Base-by-base conservation (phyloP, 352 stramenopile species). In the Pythium sukuiense region DNA sequence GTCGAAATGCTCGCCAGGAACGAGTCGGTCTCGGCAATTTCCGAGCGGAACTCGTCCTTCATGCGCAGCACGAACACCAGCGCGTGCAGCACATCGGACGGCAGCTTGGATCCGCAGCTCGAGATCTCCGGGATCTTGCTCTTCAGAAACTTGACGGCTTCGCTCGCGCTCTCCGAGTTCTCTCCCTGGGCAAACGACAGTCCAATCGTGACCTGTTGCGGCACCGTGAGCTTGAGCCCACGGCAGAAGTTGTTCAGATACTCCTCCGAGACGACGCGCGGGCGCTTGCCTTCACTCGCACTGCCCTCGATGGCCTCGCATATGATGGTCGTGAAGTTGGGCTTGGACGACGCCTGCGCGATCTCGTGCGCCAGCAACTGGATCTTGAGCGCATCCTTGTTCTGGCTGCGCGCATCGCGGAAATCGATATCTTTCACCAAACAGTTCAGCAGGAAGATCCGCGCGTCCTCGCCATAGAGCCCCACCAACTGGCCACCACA, bases 351-450 rank as follows among this genome's bases (percentile, higher is more conserved):
- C 62, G 88, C 90, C 73, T 96, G 90, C 26, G 87, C 85, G 64
- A 97, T 81, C 74, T 97, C 90, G 75, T 96, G 88, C 73, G 89
- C 80, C 32, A 97, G 84, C 60, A 97, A 63, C 67, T 96, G 84
- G 59, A 96, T 90, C 80, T 97, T 96, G 43, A 96, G 82, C 41
- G 84, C 80, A 72, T 96, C 89, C 69, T 95, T 94, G 66, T 85
- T 74, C 32, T 93, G 84, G 61, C 78, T 80, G 58, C 88, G 85
- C 54, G 84, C 71, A 68, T 97, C 87, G 32, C 88, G 87, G 70
- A 97, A 97, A 69, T 96, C 87, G 54, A 95, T 96, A 69, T 95
- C 89, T 66, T 94, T 87, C 43, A 97, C 88, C 45, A 97, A 77
- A 66, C 88, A 97, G 76, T 94, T 93, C 56, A 97, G 77, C 55